Evolutionary conservation across 2,329 filamentous ascomycete genomes (phyloP).

Genomic region (Beauveria sp.): DNA sequence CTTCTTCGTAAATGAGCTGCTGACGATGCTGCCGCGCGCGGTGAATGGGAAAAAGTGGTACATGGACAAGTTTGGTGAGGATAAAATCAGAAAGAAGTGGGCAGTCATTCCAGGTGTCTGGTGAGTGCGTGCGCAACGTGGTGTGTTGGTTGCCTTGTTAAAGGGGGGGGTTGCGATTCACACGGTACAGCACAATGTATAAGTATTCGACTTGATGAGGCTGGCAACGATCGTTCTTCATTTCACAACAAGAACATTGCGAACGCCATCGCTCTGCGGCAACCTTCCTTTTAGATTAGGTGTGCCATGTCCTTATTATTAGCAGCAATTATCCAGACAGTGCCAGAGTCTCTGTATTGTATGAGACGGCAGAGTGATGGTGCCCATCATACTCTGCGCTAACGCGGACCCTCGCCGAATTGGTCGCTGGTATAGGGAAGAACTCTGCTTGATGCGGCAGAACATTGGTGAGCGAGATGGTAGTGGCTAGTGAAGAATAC

Average conservation of each 20-base stretch:
- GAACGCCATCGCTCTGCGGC: background rate
- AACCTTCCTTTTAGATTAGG: slow-evolving; percentile 1
- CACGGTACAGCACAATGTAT: too few relatives aligned
- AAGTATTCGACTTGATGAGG: background rate
- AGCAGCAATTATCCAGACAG: background rate
- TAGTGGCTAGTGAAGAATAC: slow-evolving; percentile 7
- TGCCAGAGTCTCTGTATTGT: background rate
- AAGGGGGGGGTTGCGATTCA: too few relatives aligned
- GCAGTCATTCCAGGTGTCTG: slow-evolving; percentile 56
- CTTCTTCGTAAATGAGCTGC: slow-evolving; percentile 80
- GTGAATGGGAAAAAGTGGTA: slow-evolving; percentile 82
- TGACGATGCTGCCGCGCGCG: slow-evolving; percentile 85
- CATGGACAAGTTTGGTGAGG: slow-evolving; percentile 74
- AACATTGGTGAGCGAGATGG: background rate
- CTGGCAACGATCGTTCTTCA: background rate
- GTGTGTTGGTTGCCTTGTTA: too few relatives aligned
- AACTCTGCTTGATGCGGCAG: background rate
- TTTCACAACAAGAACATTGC: background rate
- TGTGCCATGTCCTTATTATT: too few relatives aligned
- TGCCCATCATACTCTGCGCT: background rate
- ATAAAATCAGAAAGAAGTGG: slow-evolving; percentile 67
- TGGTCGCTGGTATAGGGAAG: background rate
- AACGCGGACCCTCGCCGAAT: background rate
- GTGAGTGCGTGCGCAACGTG: slow-evolving; percentile 14
- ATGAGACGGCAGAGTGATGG: background rate